These are phyloP conservation scores for Venturia oleaginea DNA, from an alignment of 2,329 filamentous ascomycete species.

Conservation along the genomic window DNA sequence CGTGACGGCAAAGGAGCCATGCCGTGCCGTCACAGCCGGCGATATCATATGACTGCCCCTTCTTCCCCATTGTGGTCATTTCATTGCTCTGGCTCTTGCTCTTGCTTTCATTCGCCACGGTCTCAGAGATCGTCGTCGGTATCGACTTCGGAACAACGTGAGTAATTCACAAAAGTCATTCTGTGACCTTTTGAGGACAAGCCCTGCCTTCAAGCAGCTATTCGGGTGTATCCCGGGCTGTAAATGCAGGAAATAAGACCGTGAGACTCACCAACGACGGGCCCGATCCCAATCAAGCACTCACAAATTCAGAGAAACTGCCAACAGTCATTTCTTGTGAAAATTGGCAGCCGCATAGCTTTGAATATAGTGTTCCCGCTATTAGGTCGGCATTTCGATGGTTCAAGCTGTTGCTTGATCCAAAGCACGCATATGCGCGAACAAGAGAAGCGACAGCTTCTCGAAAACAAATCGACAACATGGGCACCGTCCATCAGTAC, in stretches of 20 bases:
- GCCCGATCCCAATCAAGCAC: background rate
- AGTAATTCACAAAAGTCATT: background rate
- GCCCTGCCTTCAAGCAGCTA: background rate
- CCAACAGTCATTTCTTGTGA: background rate
- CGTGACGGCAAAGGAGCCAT: too few relatives aligned
- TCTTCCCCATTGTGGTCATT: too few relatives aligned
- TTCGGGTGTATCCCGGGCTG: slow-evolving; percentile 1
- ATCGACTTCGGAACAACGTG: slow-evolving; percentile 12
- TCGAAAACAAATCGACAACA: too few relatives aligned
- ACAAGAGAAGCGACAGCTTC: too few relatives aligned
- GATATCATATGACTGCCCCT: slow-evolving; percentile 37
- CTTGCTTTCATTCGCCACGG: background rate
- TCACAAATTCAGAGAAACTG: background rate
- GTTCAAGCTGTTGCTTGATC: background rate
- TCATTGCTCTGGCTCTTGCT: slow-evolving; percentile 31
- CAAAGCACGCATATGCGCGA: too few relatives aligned
- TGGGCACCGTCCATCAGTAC: too few relatives aligned
- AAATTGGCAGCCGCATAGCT: background rate
- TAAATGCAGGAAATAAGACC: background rate
- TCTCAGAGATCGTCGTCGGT: background rate
- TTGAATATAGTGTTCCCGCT: background rate
- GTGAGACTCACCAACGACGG: background rate
- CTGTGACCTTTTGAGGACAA: background rate
- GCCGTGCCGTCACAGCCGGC: slow-evolving; percentile 34
- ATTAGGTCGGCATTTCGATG: background rate